Base-by-base conservation (phyloP, 2,329 filamentous ascomycete species). In the Tolypocladium ovalisporum region DNA sequence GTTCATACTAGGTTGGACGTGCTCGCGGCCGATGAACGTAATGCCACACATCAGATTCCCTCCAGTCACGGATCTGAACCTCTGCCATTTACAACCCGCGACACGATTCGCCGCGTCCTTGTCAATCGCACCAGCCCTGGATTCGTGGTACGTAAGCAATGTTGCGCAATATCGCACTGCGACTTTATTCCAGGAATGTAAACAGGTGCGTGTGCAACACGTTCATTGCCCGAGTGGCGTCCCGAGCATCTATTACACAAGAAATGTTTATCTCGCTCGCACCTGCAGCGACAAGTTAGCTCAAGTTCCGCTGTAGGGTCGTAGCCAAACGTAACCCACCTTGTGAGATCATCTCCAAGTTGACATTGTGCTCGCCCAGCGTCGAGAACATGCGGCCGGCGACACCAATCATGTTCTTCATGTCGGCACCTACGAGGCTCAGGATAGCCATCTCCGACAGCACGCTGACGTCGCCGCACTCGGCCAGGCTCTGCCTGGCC, bases 281-380 rank as follows among this genome's bases (percentile, higher is more conserved):
- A 66, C 92, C 91, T 96, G 61, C 53, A 56, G 3, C 54, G 19
- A 19, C 9, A 17, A 8, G 37, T 54, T 54, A 51, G 32, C 4
- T 22, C 19, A 8, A 19, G 22, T 6, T 15, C 47, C 17, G 29
- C 9, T 8, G 47, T 22, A 19, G 5, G 19, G 10, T 5, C 9
- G 19, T 35, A 3, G 24, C 29, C 17, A 12, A 7, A 10, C 3
- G 3, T 3, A 6, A 59, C 79, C 67, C 79, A 93, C 94, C 94
- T 76, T 99, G 94, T 29, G 90, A 96, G 64, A 99, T 99, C 94
- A 99, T 99, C 76, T 99, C 94, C 65, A 99, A 90, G 71, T 99
- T 99, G 68, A 99, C 86, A 65, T 89, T 89, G 70, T 96, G 88
- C 69, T 97, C 89, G 49, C 94, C 94, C 22, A 99, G 78, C 1